These are phyloP conservation scores for Sphaerulina populicola DNA, from an alignment of 2,329 filamentous ascomycete species.

Conservation along the genomic window DNA sequence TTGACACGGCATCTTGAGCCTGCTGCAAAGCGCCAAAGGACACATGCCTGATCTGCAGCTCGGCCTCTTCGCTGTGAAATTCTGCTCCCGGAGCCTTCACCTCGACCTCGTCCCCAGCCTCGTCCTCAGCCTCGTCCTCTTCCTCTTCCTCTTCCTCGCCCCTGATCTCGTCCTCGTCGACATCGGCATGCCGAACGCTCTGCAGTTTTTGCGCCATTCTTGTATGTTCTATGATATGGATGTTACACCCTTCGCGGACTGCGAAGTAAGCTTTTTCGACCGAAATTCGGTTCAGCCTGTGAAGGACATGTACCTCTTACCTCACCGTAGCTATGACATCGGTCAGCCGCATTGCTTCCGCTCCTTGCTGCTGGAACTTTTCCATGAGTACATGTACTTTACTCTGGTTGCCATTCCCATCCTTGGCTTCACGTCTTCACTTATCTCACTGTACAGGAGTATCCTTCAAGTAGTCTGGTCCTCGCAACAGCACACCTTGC, in stretches of 20 bases:
- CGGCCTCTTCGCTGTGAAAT: slow-evolving; percentile 31
- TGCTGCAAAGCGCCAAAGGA: slow-evolving; percentile 87
- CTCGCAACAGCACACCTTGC: background rate
- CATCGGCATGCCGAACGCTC: slow-evolving; percentile 16
- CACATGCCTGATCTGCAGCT: slow-evolving; percentile 50
- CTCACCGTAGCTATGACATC: too few relatives aligned
- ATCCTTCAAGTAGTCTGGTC: background rate
- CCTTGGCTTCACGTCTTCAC: background rate
- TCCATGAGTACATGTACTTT: too few relatives aligned
- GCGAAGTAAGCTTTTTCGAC: too few relatives aligned
- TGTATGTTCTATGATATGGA: background rate
- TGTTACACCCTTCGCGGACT: too few relatives aligned
- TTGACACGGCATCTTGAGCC: slow-evolving; percentile 61
- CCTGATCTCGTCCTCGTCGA: slow-evolving; percentile 5
- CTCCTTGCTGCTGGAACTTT: background rate
- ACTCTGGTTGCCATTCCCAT: too few relatives aligned
- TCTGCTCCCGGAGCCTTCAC: slow-evolving; percentile 10
- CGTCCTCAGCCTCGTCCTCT: slow-evolving; percentile 25
- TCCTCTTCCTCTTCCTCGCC: slow-evolving; percentile 17
- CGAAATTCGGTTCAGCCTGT: too few relatives aligned
- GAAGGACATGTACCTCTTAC: too few relatives aligned
- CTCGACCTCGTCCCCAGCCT: slow-evolving; percentile 18
- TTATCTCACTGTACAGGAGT: background rate
- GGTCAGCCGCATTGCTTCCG: background rate
- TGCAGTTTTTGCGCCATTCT: slow-evolving; percentile 6